These are phyloP conservation scores for Neolentinus lepideus DNA, from an alignment of 1,284 basidiomycete species.

Conservation along the genomic window DNA sequence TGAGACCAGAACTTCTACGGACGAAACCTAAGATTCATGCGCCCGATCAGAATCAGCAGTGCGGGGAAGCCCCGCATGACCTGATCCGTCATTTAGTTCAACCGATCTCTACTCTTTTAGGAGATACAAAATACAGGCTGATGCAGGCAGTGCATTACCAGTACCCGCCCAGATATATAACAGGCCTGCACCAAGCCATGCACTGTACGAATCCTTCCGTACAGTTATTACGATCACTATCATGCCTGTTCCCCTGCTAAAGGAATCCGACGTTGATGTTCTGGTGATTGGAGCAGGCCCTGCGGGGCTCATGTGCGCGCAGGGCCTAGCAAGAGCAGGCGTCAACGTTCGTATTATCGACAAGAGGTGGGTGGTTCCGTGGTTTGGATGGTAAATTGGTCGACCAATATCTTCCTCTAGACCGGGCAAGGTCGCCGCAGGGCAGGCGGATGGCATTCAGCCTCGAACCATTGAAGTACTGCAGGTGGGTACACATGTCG, in stretches of 20 bases:
- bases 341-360: conserved; percentile 61
- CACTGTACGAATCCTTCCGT: too few species aligned
- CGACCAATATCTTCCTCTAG: conserved; percentile 23
- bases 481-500: conserved; percentile 37
- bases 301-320: conserved; percentile 55
- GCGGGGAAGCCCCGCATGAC: too few species aligned
- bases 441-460: conserved; percentile 77
- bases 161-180: too few species aligned
- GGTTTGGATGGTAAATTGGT: background rate
- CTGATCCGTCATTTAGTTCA: too few species aligned
- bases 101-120: too few species aligned
- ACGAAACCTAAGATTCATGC: too few species aligned
- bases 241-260: conserved; percentile 4
- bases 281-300: conserved; percentile 52
- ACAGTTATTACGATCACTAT: too few species aligned
- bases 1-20: too few species aligned
- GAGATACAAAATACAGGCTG: too few species aligned
- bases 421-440: conserved; percentile 48
- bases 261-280: conserved; percentile 40
- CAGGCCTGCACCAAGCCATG: too few species aligned
- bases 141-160: too few species aligned
- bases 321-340: conserved; percentile 53
- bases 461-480: conserved; percentile 74
- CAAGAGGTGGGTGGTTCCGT: conserved; percentile 38
- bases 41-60: too few species aligned